Conservation (phyloP, 768 basidiomycete genomes). For the Mycena latifolia region DNA sequence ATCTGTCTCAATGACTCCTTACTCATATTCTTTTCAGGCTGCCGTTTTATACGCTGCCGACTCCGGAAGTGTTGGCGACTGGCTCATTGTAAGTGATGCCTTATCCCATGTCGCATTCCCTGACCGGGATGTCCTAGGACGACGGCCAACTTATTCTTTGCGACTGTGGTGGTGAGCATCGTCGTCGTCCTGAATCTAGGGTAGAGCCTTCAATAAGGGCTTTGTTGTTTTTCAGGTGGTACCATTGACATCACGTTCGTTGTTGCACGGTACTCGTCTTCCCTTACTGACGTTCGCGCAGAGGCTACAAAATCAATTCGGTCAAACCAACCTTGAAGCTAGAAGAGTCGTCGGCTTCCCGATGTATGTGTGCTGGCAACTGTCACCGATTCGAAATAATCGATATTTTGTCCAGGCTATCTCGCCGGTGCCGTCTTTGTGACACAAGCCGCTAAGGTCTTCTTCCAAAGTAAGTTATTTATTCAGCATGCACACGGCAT, state of each 20-base stretch:
- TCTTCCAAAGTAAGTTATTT: slow-evolving; percentile 23
- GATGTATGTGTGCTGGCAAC: slow-evolving; percentile 25
- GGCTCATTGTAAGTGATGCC: slow-evolving; percentile 35
- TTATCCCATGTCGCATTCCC: neutral
- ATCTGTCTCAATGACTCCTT: neutral
- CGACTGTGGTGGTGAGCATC: slow-evolving; percentile 45
- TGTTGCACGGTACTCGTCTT: neutral
- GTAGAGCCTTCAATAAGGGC: neutral
- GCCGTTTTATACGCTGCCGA: slow-evolving; percentile 38
- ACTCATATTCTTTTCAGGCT: slow-evolving; percentile 24
- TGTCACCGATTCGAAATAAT: neutral
- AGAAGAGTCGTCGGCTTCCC: slow-evolving; percentile 34
- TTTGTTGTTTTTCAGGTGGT: slow-evolving; percentile 19
- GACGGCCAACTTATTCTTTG: slow-evolving; percentile 42
- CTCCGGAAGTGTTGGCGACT: slow-evolving; percentile 36
- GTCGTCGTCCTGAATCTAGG: neutral
- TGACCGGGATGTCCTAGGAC: slow-evolving; percentile 15
- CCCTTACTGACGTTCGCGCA: neutral
- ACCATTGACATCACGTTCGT: slow-evolving; percentile 39
- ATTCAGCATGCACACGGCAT: neutral
- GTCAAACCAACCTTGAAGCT: slow-evolving; percentile 28
- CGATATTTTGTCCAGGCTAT: slow-evolving; percentile 31
- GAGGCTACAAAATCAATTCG: slow-evolving; percentile 36
- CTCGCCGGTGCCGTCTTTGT: slow-evolving; percentile 40
- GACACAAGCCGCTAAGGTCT: slow-evolving; percentile 33